These are phyloP conservation scores for Cardamine occulta DNA, from an alignment of 345 rosid genomes.

Conservation along the genomic window DNA sequence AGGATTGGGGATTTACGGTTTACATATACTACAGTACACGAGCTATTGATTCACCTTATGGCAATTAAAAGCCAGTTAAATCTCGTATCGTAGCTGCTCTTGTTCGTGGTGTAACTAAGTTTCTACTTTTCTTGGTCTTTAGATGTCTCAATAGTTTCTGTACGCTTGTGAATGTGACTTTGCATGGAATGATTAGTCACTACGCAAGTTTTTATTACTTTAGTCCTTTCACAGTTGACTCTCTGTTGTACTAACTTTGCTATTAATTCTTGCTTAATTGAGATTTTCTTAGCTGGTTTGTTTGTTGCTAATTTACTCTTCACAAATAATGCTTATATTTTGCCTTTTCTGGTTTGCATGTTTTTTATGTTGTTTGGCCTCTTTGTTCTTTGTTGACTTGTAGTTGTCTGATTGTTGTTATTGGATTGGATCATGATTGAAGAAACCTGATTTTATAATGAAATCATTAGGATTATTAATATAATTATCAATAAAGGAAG, in stretches of 20 bases:
- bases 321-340: slow-evolving; percentile 21
- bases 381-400: slow-evolving; percentile 16
- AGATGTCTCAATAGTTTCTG: slow-evolving; percentile 22
- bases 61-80: slow-evolving; percentile 1
- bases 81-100: slow-evolving; percentile 24
- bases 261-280: not conserved
- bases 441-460: not conserved
- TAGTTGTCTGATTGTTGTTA: slow-evolving; percentile 7
- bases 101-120: slow-evolving; percentile 28
- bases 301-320: slow-evolving; percentile 24
- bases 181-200: slow-evolving; percentile 28
- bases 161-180: slow-evolving; percentile 34
- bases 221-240: slow-evolving; percentile 16
- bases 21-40: not conserved
- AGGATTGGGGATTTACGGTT: not conserved
- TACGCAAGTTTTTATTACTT: not conserved
- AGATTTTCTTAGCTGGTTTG: slow-evolving; percentile 23
- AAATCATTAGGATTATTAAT: not conserved
- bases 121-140: slow-evolving; percentile 1
- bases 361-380: slow-evolving; percentile 12
- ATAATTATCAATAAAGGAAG: not conserved
- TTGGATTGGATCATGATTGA: not conserved
- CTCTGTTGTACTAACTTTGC: slow-evolving; percentile 28
- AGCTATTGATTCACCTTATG: not conserved
- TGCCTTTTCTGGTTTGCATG: slow-evolving; percentile 24